Conservation (phyloP, 768 basidiomycete genomes). For the Trametes maxima region DNA sequence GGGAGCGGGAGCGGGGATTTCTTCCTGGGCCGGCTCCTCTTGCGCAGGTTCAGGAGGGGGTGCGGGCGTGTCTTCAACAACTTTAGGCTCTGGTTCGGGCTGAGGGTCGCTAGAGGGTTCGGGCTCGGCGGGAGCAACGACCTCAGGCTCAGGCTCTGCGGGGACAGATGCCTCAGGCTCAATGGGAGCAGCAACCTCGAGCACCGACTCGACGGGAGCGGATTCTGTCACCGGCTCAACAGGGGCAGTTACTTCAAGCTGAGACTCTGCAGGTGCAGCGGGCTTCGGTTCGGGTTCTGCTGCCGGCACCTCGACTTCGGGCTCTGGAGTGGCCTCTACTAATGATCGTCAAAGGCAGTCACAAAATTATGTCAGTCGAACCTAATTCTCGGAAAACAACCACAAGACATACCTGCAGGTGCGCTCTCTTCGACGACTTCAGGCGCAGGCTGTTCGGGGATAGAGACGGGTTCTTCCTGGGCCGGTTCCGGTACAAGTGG, state of each 20-base stretch:
- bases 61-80: neutral
- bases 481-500: neutral
- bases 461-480: slow-evolving; percentile 17
- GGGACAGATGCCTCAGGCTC: slow-evolving; percentile 1
- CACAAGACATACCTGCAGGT: neutral
- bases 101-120: neutral
- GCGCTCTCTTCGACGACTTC: slow-evolving; percentile 3
- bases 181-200: neutral
- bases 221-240: neutral
- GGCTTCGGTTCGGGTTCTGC: neutral
- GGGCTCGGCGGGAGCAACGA: slow-evolving; percentile 4
- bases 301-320: neutral
- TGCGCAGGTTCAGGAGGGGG: slow-evolving; percentile 3
- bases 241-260: neutral
- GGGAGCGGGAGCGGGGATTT: neutral
- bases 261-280: neutral
- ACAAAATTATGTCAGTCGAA: neutral
- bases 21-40: slow-evolving; percentile 10
- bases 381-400: neutral
- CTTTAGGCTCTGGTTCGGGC: neutral
- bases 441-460: slow-evolving; percentile 7
- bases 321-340: too few species aligned
- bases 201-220: too few species aligned
- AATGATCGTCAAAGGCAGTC: neutral
- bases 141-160: slow-evolving; percentile 2